Evolutionary conservation across 2,329 filamentous ascomycete species (phyloP).

Genomic region (Graphilbum sp.): DNA sequence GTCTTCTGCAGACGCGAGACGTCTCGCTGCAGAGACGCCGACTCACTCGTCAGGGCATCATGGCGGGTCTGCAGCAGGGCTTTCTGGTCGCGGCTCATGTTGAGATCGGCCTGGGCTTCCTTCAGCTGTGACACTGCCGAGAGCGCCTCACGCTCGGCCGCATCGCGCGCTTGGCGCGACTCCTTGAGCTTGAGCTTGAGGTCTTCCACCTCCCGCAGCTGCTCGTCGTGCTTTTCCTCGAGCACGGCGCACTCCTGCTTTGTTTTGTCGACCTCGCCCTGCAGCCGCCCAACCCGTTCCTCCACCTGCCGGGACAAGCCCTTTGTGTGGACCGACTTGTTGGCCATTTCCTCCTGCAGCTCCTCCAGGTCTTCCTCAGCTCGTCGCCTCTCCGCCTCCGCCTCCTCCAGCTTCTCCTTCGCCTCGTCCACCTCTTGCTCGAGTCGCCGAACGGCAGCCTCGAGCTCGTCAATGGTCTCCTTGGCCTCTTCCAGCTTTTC

Average conservation of each 20-base stretch:
- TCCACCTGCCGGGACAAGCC: conserved; percentile 60
- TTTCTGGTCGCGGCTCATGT: conserved; percentile 45
- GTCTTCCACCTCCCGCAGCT: conserved; percentile 28
- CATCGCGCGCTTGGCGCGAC: conserved; percentile 25
- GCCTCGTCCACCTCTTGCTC: conserved; percentile 38
- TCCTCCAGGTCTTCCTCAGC: conserved; percentile 45
- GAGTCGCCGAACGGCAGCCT: conserved; percentile 34
- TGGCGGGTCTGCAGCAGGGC: conserved; percentile 52
- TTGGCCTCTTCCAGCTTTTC: conserved; percentile 39
- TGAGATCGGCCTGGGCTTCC: conserved; percentile 41
- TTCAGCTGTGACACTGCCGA: conserved; percentile 33
- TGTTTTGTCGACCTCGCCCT: conserved; percentile 44
- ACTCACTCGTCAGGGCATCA: conserved; percentile 50
- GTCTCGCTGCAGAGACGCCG: conserved; percentile 48
- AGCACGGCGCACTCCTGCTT: conserved; percentile 32
- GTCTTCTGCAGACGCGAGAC: conserved; percentile 32
- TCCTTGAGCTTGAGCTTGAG: conserved; percentile 28
- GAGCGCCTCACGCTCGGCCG: conserved; percentile 18
- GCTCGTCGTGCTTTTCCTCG: conserved; percentile 31
- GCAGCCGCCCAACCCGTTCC: conserved; percentile 49
- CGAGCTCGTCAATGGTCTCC: conserved; percentile 41
- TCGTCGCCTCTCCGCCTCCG: conserved; percentile 35
- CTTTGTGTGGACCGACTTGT: conserved; percentile 63
- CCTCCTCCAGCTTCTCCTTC: conserved; percentile 36
- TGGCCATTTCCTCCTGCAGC: conserved; percentile 60